Percentiles rank a stretch among this genome's conserved stretches.
phyloP scores from a whole-genome alignment of 768 basidiomycete species.

The Termitomyces sp. region DNA sequence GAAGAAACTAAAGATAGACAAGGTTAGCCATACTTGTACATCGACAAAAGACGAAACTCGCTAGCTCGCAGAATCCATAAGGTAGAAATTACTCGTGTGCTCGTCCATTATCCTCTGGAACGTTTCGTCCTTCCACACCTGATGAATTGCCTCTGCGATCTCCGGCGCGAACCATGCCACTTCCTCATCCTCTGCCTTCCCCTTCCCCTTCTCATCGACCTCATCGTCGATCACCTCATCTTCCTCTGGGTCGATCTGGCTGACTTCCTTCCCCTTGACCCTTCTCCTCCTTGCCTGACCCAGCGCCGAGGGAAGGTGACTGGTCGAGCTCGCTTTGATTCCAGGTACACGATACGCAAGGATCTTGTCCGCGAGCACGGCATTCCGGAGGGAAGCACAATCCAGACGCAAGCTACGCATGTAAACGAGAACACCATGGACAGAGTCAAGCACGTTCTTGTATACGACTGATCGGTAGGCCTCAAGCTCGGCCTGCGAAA shows the following conservation, averaged over 20 bases:
- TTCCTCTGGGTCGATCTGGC: constrained; percentile 11
- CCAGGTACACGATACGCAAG: constrained; percentile 37
- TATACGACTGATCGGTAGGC: constrained; percentile 76
- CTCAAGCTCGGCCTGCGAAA: constrained; percentile 69
- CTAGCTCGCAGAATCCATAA: constrained; percentile 95
- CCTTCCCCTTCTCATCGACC: neutral
- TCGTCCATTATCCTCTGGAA: constrained; percentile 47
- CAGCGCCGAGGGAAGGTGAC: constrained; percentile 3
- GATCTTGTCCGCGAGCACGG: constrained; percentile 19
- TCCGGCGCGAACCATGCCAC: constrained; percentile 42
- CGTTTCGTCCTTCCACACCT: constrained; percentile 66
- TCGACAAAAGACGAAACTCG: constrained; percentile 30
- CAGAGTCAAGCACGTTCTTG: constrained; percentile 84
- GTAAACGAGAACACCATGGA: constrained; percentile 77
- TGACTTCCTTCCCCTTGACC: neutral
- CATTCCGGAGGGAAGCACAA: constrained; percentile 60
- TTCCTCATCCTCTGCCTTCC: neutral
- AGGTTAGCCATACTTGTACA: neutral
- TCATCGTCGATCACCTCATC: neutral
- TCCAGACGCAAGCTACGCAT: constrained; percentile 85
- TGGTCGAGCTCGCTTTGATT: constrained; percentile 37
- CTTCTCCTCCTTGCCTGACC: neutral
- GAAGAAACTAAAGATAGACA: constrained; percentile 60
- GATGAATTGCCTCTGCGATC: constrained; percentile 60
- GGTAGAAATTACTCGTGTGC: constrained; percentile 73